Evolutionary conservation across 2,329 filamentous ascomycete species (phyloP), one percentile per base, ranked within the genome.

Genomic region (Polychaeton citri): DNA sequence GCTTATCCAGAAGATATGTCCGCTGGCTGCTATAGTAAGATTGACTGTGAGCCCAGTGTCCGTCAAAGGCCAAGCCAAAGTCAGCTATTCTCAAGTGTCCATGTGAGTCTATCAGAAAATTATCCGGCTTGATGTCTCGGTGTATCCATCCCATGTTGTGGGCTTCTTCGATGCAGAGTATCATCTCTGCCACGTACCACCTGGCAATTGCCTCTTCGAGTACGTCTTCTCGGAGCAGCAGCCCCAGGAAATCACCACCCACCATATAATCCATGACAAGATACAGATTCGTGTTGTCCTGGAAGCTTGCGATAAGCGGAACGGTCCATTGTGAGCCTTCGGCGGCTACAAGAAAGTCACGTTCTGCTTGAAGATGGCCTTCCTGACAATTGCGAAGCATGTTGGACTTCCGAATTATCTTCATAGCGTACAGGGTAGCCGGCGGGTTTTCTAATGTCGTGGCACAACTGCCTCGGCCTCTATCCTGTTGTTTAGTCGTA

Each of bases 251-350:
- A 55, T 98, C 88, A 0, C 90, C 88, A 0, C 88, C 90, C 2
- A 92, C 80, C 85, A 95, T 95, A 54, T 93, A 98, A 40, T 96
- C 87, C 86, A 96, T 95, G 35, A 95, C 81, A 5, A 98, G 73
- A 50, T 96, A 96, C 5, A 98, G 68, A 48, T 83, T 84, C 30
- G 73, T 71, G 21, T 72, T 65, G 54, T 96, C 90, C 57, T 96
- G 85, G 45, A 96, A 96, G 51, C 85, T 90, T 34, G 83, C 71
- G 34, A 94, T 72, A 21, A 98, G 65, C 1, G 87, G 83, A 2
- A 96, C 83, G 32, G 94, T 77, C 88, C 87, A 96, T 41, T 72
- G 72, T 4, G 85, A 92, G n/a, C 78, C 81, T 54, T 90, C 82
- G 1, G 86, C 87, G 5, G 81, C 76, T 18, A 94, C 85, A 6